Evolutionary conservation across 352 stramenopile genomes (phyloP), one percentile per base, ranked within the genome.

Genomic region (Phytophthora sansomeana): DNA sequence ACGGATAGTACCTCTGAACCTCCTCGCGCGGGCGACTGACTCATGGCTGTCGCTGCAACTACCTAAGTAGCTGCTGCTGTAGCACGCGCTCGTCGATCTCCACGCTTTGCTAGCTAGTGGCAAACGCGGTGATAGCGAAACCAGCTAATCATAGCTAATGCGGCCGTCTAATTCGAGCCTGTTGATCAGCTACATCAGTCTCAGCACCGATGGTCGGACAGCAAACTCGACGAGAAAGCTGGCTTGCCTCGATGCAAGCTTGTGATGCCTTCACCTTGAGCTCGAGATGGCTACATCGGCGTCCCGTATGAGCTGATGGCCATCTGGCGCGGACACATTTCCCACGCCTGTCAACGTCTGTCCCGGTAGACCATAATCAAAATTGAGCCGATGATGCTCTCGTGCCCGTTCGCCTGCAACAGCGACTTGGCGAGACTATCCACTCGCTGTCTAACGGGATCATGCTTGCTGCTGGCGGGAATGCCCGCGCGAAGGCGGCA

Each of bases 291-390:
- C 54, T 24, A 16, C 2, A 47, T 55, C n/a, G n/a, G n/a, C n/a
- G n/a, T n/a, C n/a, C n/a, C n/a, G 29, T 16, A 38, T 64, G 61
- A 64, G 33, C 61, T 69, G 61, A 69, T 69, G 53, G 48, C 17
- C 29, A 52, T 52, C 13, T 52, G 36, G 35, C 19, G 26, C 9
- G 10, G 6, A n/a, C n/a, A n/a, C 38, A 39, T n/a, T 51, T 68
- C 52, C 60, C 61, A 69, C 61, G 43, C 19, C 43, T 58, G 53
- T 69, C 61, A 69, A 50, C 17, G 1, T 54, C 8, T 29, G 47
- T 41, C 9, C 8, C 17, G 5, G 4, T 17, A 35, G 16, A 24
- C 39, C 41, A 55, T 67, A 52, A 67, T 62, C 59, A 13, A 5
- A 9, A n/a, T 10, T n/a, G 16, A 7, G 7, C 32, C 1, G 59